These are phyloP conservation scores for Ceratocystis cacaofunesta DNA, from an alignment of 2,329 filamentous ascomycete species.

Conservation along the genomic window DNA sequence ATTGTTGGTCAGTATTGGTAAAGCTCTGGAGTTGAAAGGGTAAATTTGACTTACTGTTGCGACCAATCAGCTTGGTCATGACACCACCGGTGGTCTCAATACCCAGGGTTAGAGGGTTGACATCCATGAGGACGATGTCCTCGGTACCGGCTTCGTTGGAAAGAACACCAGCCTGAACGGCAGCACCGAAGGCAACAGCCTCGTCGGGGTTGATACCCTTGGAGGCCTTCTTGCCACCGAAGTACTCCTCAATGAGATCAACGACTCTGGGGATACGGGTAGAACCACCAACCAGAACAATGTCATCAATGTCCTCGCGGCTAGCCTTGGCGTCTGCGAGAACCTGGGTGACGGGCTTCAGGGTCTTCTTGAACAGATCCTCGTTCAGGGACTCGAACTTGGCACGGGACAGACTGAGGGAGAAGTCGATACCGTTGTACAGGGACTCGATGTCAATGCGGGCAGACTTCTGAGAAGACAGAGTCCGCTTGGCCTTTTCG, in stretches of 20 bases:
- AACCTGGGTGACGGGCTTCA: conserved; percentile 97
- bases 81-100: conserved; percentile 96
- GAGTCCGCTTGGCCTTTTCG: conserved; percentile 97
- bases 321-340: conserved; percentile 96
- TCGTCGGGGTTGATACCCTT: conserved; percentile 99
- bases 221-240: conserved; percentile 87
- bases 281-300: conserved; percentile 94
- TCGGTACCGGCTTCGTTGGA: conserved; percentile 70
- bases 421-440: conserved; percentile 94
- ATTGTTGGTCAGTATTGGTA: neutral
- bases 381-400: conserved; percentile 99
- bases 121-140: conserved; percentile 87
- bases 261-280: conserved; percentile 99
- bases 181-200: conserved; percentile 94
- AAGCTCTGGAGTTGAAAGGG: neutral
- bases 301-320: conserved; percentile 90
- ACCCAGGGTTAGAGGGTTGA: conserved; percentile 90
- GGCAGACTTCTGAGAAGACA: conserved; percentile 85
- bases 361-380: conserved; percentile 97
- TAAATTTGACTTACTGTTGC: conserved; percentile 43
- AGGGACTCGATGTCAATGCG: conserved; percentile 95
- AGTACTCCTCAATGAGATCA: conserved; percentile 87
- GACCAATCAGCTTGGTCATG: conserved; percentile 92
- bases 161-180: conserved; percentile 91
- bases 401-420: conserved; percentile 91